Conservation (phyloP, 768 basidiomycete species). For the Pisolithus tinctorius region DNA sequence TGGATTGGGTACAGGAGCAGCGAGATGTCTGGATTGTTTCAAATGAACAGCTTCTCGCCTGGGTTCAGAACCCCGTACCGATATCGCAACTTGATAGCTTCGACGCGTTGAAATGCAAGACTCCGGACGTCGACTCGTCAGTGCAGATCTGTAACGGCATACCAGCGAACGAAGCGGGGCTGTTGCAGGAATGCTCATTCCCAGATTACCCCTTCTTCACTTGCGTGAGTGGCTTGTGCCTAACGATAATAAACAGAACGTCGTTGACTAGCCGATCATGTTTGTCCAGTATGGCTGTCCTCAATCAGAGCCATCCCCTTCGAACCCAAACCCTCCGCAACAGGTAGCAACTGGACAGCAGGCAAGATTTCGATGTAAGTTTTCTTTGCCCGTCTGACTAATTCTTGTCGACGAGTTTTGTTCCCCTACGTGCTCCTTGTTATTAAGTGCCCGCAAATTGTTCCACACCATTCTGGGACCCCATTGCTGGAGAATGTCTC, state of each 20-base stretch:
- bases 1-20: constrained; percentile 76
- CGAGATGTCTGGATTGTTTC: constrained; percentile 72
- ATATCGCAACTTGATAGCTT: constrained; percentile 49
- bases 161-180: constrained; percentile 55
- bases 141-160: constrained; percentile 73
- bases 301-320: constrained; percentile 43
- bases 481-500: constrained; percentile 55
- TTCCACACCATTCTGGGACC: constrained; percentile 79
- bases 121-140: constrained; percentile 49
- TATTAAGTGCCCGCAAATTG: constrained; percentile 58
- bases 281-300: constrained; percentile 58
- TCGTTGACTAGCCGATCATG: not conserved
- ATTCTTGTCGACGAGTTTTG: not conserved
- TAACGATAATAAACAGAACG: not conserved
- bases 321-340: constrained; percentile 64
- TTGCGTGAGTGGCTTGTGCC: constrained; percentile 43
- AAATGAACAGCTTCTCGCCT: constrained; percentile 62
- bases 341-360: constrained; percentile 37
- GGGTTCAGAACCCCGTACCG: constrained; percentile 66
- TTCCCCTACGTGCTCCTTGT: constrained; percentile 1
- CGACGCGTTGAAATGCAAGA: constrained; percentile 54
- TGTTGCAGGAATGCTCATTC: constrained; percentile 58
- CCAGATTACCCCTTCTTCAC: constrained; percentile 75
- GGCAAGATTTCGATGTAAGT: constrained; percentile 50
- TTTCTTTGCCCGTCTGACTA: constrained; percentile 3